phyloP scores from a whole-genome alignment of 495 filamentous ascomycete species.

The Glutinoglossum americanum region DNA sequence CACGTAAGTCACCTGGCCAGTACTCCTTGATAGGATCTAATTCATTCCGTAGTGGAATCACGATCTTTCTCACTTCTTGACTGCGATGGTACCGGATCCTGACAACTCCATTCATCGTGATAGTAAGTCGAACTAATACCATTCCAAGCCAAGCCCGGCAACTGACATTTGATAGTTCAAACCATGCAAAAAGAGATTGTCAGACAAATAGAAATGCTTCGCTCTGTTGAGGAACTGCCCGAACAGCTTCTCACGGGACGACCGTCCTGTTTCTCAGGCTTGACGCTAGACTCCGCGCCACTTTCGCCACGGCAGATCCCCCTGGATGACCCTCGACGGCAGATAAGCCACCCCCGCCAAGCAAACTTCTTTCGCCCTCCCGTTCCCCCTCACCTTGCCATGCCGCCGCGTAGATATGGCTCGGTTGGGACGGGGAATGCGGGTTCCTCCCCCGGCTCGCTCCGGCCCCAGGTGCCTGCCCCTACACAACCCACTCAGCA shows the following conservation, averaged over 20 bases:
- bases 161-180: slow-evolving; percentile 32
- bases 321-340: slow-evolving; percentile 63
- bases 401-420: slow-evolving; percentile 61
- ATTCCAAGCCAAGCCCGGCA: not conserved
- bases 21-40: slow-evolving; percentile 15
- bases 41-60: slow-evolving; percentile 14
- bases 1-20: slow-evolving; percentile 48
- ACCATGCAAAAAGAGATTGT: slow-evolving; percentile 67
- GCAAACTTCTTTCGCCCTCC: slow-evolving; percentile 49
- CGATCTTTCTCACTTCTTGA: slow-evolving; percentile 19
- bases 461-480: slow-evolving; percentile 45
- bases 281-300: slow-evolving; percentile 47
- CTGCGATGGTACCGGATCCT: slow-evolving; percentile 11
- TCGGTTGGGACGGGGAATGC: slow-evolving; percentile 43
- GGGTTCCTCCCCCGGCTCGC: slow-evolving; percentile 51
- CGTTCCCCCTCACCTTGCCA: slow-evolving; percentile 53
- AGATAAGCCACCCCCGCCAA: slow-evolving; percentile 23
- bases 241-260: slow-evolving; percentile 54
- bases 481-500: slow-evolving; percentile 39
- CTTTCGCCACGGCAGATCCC: slow-evolving; percentile 82
- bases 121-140: slow-evolving; percentile 22
- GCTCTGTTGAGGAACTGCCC: slow-evolving; percentile 51
- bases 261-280: slow-evolving; percentile 52
- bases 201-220: slow-evolving; percentile 54
- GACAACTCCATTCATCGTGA: slow-evolving; percentile 40